Evolutionary conservation across 2,329 filamentous ascomycete species (phyloP), one percentile per base, ranked within the genome.

Genomic region (Monilinia fructigena): DNA sequence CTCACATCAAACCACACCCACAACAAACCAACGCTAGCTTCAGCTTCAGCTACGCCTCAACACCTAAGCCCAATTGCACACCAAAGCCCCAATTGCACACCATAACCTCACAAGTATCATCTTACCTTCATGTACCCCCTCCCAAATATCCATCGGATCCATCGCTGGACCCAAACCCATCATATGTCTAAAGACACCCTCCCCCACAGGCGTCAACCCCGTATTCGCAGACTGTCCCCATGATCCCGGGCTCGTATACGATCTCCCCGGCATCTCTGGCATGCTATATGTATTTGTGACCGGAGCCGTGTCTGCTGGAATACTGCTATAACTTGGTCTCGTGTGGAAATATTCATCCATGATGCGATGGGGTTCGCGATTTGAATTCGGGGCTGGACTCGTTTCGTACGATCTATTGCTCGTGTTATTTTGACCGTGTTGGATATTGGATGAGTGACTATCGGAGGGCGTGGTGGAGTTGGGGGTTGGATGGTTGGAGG

Each of bases 141-240:
- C 72, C 73, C 73, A 75, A 53, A 75, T 69, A 65, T 75, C 72
- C 73, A 73, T 74, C 12, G 82, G 81, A 70, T 88, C 85, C 81
- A 88, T 85, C 40, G 7, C 5, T 0, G 84, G 80, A 10, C 82
- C 82, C 78, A 87, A 82, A 65, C 81, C 83, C 81, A 86, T 85
- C 66, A 87, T 76, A 11, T 83, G 82, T 66, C 83, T 79, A 56
- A 88, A 75, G 54, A 88, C 81, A 0, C 85, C 84, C 59, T 87
- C 85, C 0, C 83, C 81, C 18, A 85, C 81, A 6, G 83, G 83
- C 26, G 83, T 82, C 77, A 86, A 82, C 11, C 79, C 81, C 23
- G 79, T 75, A 63, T 54, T 76, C 77, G 52, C 76, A 71, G 42
- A 81, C 72, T 58, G 69, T 66, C 83, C 85, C 74, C 74, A 76